A percentile compares a stretch with the other conserved stretches of the same genome.
Conservation (phyloP, 768 basidiomycete species). For the Cantharellus anzutake region DNA sequence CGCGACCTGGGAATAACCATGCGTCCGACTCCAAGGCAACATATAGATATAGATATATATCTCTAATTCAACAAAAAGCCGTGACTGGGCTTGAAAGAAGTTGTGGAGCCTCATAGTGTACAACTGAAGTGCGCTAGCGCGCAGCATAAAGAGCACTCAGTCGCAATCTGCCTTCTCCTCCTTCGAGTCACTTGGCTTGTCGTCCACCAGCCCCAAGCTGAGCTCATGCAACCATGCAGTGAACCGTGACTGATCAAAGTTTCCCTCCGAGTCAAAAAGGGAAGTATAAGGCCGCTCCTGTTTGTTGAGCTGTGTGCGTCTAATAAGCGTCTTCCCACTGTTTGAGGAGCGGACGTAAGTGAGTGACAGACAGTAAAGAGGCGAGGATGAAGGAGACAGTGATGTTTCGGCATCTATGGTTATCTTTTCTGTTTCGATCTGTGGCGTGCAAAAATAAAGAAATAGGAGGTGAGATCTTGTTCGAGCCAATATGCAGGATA, state of each 20-base stretch:
- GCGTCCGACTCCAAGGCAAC: no score
- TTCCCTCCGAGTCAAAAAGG: conserved; percentile 70
- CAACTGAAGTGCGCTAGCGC: no score
- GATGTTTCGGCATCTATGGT: conserved; percentile 51
- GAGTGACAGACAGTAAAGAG: conserved; percentile 46
- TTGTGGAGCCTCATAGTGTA: no score
- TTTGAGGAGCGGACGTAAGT: conserved; percentile 64
- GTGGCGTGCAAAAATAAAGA: background rate
- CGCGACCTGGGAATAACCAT: no score
- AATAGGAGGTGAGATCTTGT: background rate
- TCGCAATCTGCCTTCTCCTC: no score
- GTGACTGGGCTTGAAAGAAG: no score
- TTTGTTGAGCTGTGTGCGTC: conserved; percentile 37
- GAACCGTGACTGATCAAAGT: conserved; percentile 55
- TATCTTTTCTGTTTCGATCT: conserved; percentile 87
- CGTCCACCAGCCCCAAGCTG: background rate
- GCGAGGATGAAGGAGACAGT: conserved; percentile 28
- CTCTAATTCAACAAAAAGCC: no score
- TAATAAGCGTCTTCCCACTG: conserved; percentile 66
- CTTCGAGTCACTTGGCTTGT: no score
- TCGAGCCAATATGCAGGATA: background rate
- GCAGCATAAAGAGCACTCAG: no score
- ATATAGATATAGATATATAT: no score
- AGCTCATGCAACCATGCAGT: conserved; percentile 61
- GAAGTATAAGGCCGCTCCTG: conserved; percentile 39